phyloP scores from a whole-genome alignment of 169 alveolate genomes.

The Ichthyophthirius multifiliis region DNA sequence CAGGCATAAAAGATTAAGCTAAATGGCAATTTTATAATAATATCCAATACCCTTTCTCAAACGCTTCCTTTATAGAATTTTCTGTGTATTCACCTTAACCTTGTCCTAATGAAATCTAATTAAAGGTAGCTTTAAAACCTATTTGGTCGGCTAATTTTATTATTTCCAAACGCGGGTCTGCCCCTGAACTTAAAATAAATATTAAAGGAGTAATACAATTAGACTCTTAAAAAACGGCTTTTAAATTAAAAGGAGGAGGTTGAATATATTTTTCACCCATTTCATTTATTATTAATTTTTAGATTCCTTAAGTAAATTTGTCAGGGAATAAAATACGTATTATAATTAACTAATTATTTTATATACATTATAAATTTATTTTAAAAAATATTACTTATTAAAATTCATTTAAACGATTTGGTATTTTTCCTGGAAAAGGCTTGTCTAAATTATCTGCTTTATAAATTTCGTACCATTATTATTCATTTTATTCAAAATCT shows the following conservation, averaged over 20 bases:
- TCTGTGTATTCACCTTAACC: constrained; percentile 82
- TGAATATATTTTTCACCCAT: constrained; percentile 75
- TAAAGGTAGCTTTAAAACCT: constrained; percentile 62
- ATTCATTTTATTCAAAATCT: constrained; percentile 60
- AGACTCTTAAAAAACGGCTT: constrained; percentile 75
- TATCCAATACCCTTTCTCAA: constrained; percentile 84
- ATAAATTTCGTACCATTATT: constrained; percentile 70
- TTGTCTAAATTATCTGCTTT: constrained; percentile 57
- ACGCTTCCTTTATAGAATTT: constrained; percentile 74
- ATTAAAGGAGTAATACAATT: constrained; percentile 75
- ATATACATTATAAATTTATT: background rate
- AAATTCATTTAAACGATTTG: constrained; percentile 21
- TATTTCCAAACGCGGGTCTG: constrained; percentile 86
- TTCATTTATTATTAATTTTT: constrained; percentile 68
- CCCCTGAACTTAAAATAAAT: constrained; percentile 88
- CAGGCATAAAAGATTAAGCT: constrained; percentile 86
- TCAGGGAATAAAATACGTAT: constrained; percentile 83
- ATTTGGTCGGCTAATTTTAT: constrained; percentile 66
- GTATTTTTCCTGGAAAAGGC: constrained; percentile 72
- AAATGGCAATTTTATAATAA: constrained; percentile 81
- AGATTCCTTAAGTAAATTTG: constrained; percentile 70
- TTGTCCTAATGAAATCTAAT: constrained; percentile 81
- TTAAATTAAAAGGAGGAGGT: constrained; percentile 83
- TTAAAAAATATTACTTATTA: background rate
- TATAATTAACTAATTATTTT: constrained; percentile 44